phyloP scores from a whole-genome alignment of 108 stramenopile genomes.

The Schizochytrium sp. region DNA sequence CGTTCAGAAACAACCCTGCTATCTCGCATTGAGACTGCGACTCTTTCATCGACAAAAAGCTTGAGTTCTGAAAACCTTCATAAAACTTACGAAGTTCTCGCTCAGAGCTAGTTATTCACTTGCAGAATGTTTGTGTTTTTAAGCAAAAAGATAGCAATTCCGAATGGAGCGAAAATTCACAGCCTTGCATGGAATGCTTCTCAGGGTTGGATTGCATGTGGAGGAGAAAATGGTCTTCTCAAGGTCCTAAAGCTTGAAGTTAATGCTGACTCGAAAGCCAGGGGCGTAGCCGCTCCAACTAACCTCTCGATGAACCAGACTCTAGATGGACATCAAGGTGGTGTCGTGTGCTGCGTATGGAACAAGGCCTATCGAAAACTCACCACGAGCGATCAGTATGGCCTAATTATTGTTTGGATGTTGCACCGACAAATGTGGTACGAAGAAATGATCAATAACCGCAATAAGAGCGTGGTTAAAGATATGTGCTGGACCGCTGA shows the following conservation, averaged over 20 bases:
- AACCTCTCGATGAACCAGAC: constrained; percentile 78
- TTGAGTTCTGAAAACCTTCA: too few relatives aligned
- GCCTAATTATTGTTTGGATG: constrained; percentile 83
- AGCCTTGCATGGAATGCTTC: constrained; percentile 74
- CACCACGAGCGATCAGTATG: constrained; percentile 78
- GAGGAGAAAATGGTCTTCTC: constrained; percentile 75
- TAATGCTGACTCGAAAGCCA: constrained; percentile 21
- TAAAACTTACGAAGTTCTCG: too few relatives aligned
- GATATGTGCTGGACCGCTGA: constrained; percentile 81
- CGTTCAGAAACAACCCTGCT: too few relatives aligned
- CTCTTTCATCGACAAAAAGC: too few relatives aligned
- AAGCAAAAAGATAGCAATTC: constrained; percentile 80
- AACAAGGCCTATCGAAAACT: constrained; percentile 78
- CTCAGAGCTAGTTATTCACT: not conserved
- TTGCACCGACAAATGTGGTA: constrained; percentile 78
- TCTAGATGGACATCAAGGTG: constrained; percentile 72
- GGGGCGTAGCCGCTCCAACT: constrained; percentile 59
- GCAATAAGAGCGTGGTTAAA: constrained; percentile 75
- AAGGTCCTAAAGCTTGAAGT: constrained; percentile 77
- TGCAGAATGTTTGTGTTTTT: constrained; percentile 74
- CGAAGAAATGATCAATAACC: constrained; percentile 83
- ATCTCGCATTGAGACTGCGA: too few relatives aligned
- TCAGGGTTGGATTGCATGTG: constrained; percentile 79
- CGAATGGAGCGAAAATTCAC: constrained; percentile 70
- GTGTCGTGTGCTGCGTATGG: constrained; percentile 74